Conservation (phyloP, 2,329 filamentous ascomycete genomes). For the Fusarium tanahbumbuense region DNA sequence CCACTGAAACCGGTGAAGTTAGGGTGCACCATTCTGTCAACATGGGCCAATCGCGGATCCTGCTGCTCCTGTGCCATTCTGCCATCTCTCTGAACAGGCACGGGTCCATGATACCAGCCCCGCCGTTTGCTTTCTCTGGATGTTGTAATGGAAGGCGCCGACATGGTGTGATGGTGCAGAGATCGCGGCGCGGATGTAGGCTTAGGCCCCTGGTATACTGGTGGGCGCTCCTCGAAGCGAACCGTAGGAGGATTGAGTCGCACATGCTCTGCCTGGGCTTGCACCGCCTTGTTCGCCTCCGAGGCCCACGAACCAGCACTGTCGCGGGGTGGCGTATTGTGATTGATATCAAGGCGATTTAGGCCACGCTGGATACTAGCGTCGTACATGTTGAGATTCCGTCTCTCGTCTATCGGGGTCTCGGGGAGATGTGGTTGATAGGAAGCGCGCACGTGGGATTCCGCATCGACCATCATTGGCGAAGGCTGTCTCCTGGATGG, state of each 20-base stretch:
- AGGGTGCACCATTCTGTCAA: conserved; percentile 69
- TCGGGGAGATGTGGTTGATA: conserved; percentile 48
- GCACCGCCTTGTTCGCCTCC: conserved; percentile 66
- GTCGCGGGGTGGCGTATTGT: conserved; percentile 63
- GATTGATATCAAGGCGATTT: conserved; percentile 72
- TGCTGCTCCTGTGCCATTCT: conserved; percentile 43
- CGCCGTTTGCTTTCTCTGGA: conserved; percentile 73
- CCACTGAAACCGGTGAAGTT: conserved; percentile 65
- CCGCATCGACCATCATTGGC: conserved; percentile 79
- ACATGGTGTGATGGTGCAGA: conserved; percentile 69
- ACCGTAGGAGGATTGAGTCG: conserved; percentile 61
- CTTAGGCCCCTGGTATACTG: conserved; percentile 49
- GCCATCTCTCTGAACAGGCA: conserved; percentile 54
- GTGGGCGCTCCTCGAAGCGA: conserved; percentile 64
- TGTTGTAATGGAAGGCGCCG: conserved; percentile 66
- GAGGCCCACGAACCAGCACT: conserved; percentile 67
- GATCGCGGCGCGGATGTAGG: conserved; percentile 48
- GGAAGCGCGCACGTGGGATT: conserved; percentile 53
- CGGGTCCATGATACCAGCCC: conserved; percentile 75
- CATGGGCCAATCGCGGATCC: conserved; percentile 56
- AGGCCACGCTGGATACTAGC: conserved; percentile 73
- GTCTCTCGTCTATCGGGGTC: conserved; percentile 58
- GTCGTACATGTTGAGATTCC: conserved; percentile 71
- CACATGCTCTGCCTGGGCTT: conserved; percentile 65
- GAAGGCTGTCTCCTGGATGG: conserved; percentile 74